Base-by-base conservation (phyloP, 805 yeast genomes). In the Kodamaea nitidulidarum region DNA sequence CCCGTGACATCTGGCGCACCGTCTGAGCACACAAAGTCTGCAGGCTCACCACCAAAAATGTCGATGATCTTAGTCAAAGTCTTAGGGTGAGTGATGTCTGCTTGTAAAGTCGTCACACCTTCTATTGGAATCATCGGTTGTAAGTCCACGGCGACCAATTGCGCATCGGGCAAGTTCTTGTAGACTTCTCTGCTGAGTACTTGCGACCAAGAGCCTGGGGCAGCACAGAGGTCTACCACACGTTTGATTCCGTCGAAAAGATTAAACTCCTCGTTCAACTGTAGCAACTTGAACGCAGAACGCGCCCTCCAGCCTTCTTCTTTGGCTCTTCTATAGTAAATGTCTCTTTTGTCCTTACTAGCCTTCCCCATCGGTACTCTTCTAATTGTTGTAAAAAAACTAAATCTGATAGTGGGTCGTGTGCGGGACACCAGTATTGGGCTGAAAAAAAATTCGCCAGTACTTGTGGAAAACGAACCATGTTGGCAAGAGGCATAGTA, bases 1-100 rank as follows among this genome's bases (percentile, higher is more conserved):
- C 98, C 98, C 0, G 98, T 93, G 15, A 93, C 98, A 63, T 93
- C 98, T 2, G 98, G 98, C 0, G 98, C 98, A 41, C 98, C 98
- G 60, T 93, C 98, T 52, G 95, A 83, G 53, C 96, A 88, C 1
- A 93, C 96, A 57, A 91, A 84, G 60, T 93, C 98, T 0, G 98
- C 98, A 40, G 84, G 81, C 49, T 86, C 86, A 28, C 96, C 96
- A 15, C 86, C 95, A 66, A 93, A 93, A 29, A 84, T 73, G 24
- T 81, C 83, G 49, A 86, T 62, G 32, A 93, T 93, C 52, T 71
- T 75, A 26, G 74, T 73, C 38, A 93, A 70, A 0, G 98, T 93
- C 54, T 80, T 78, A 11, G 98, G 97, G 63, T 93, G 97, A 2
- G 98, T 93, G 50, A 93, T 93, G 63, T 93, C 98, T 1, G 98